These are phyloP conservation scores for Talaromyces nanjingensis DNA, from an alignment of 495 filamentous ascomycete species.

Conservation along the genomic window DNA sequence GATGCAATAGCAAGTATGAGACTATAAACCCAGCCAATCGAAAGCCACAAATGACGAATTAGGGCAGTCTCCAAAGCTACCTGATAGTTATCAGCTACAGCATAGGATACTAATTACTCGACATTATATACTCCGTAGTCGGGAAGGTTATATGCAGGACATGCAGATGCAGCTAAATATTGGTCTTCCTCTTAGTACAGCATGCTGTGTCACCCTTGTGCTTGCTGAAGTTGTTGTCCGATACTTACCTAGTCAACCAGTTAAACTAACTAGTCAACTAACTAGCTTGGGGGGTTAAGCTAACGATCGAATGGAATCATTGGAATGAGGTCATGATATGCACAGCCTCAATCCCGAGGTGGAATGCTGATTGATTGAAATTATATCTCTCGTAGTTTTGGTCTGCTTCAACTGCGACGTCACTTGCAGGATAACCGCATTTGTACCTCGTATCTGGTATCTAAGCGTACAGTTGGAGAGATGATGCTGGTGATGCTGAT, in stretches of 20 bases:
- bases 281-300: not conserved
- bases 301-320: not conserved
- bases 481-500: not conserved
- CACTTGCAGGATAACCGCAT: not conserved
- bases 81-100: not conserved
- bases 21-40: not conserved
- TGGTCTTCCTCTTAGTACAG: not conserved
- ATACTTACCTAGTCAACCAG: not conserved
- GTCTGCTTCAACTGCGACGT: not conserved
- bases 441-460: not conserved
- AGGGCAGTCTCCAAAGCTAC: not conserved
- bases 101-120: too few relatives aligned
- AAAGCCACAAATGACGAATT: not conserved
- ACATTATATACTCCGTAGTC: too few relatives aligned
- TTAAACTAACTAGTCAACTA: not conserved
- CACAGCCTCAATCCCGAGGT: conserved; percentile 5
- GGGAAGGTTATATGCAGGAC: conserved; percentile 1
- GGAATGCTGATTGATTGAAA: not conserved
- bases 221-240: not conserved
- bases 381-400: not conserved
- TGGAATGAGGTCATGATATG: conserved; percentile 10
- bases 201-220: not conserved
- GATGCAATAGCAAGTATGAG: not conserved
- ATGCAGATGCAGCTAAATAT: not conserved
- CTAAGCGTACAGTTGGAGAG: not conserved